Evolutionary conservation across 148 eudicot species (phyloP), one percentile per base, ranked within the genome.

Genomic region (Gaultheria prostrata): DNA sequence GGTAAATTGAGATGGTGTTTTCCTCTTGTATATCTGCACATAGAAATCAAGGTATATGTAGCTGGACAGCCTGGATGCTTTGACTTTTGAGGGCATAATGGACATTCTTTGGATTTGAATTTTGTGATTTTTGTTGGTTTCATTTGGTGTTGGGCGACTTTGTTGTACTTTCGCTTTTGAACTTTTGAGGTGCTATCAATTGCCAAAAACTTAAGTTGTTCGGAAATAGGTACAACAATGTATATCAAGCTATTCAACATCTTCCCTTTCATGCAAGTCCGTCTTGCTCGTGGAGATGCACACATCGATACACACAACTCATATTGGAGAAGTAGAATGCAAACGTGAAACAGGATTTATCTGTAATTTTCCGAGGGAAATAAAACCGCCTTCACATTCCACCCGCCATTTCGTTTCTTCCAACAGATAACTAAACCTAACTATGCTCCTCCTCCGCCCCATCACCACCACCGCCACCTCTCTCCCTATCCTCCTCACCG

Each of bases 401-500:
- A 72, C 45, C 24, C 30, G n/a, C 53, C 32, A 6, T 75, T 11
- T n/a, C 7, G 78, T 30, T 75, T 10, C 53, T 8, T 45, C 53
- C 53, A 39, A 39, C 53, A 43, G 30, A 20, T 39, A 75, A 43
- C 43, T n/a, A n/a, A n/a, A n/a, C n/a, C 43, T 33, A 33, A n/a
- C 43, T 6, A 63, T 74, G 77, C 85, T 78, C 80, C 48, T 48
- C 81, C 83, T 32, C 85, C 76, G 82, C 75, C 57, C 79, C 72
- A 50, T 81, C 80, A 76, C 70, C 46, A 0, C 63, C n/a, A 1
- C 53, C 17, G 12, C n/a, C 73, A 11, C 54, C n/a, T 67, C 69
- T 43, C 21, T 49, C 74, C 63, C 13, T 61, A 73, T 28, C 77
- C 76, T 78, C 30, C 2, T 67, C 76, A 49, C 83, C 48, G 46